Conservation (phyloP, 192 early-diverging fungal genomes). For the Oehlia diaphana region DNA sequence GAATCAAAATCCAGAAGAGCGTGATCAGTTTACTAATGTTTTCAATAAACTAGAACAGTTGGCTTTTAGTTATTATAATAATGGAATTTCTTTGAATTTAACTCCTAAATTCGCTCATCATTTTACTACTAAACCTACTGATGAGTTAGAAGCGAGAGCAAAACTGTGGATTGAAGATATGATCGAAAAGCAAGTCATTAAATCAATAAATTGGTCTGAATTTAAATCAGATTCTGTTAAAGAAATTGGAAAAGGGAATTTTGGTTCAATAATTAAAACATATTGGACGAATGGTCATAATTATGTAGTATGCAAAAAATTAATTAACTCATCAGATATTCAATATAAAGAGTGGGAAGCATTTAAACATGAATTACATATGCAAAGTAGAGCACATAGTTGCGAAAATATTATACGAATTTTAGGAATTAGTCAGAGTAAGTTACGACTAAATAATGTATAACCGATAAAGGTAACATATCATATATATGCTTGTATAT, state of each 20-base stretch:
- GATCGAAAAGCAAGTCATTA: neutral
- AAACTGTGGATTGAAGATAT: neutral
- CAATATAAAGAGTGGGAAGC: neutral
- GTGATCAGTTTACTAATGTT: no score
- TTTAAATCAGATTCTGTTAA: neutral
- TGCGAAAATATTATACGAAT: neutral
- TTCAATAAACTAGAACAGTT: no score
- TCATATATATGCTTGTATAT: neutral
- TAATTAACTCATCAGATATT: neutral
- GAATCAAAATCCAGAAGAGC: no score
- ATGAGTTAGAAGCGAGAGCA: neutral
- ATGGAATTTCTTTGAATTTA: no score
- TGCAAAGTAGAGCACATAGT: neutral
- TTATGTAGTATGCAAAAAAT: neutral
- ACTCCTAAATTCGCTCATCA: no score
- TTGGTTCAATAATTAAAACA: neutral
- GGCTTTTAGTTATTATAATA: no score
- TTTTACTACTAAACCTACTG: neutral
- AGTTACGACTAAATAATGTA: neutral
- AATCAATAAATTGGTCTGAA: neutral
- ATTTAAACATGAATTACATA: neutral
- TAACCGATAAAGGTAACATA: neutral
- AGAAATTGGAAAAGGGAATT: neutral
- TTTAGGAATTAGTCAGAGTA: conserved; percentile 4
- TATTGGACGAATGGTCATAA: neutral